Conservation (phyloP, 371 early-diverging fungal species). For the Conidiobolus incongruus region DNA sequence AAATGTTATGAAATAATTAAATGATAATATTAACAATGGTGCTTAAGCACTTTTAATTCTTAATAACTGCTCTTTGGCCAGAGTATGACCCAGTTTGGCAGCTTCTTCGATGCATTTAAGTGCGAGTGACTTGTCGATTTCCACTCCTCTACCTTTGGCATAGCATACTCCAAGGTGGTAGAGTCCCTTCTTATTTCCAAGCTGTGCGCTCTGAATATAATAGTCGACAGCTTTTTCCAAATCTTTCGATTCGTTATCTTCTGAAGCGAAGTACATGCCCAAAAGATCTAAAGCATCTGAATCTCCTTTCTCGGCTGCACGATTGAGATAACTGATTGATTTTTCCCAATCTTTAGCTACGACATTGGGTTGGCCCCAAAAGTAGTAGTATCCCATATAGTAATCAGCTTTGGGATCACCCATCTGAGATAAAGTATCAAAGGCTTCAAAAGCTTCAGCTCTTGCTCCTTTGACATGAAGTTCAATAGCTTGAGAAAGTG, state of each 20-base stretch:
- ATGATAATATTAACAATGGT: no score
- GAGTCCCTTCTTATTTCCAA: constrained; percentile 1
- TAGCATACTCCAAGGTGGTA: background rate
- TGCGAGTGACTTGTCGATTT: no score
- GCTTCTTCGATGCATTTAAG: no score
- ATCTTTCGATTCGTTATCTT: background rate
- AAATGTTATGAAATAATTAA: no score
- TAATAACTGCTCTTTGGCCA: no score
- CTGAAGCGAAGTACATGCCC: background rate
- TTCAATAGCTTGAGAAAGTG: background rate
- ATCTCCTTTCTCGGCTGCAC: background rate
- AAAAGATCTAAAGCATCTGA: constrained; percentile 2
- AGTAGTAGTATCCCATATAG: constrained; percentile 3
- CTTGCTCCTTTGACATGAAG: background rate
- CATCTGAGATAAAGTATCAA: background rate
- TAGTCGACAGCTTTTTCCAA: background rate
- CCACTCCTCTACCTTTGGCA: constrained; percentile 1
- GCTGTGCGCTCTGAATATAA: background rate
- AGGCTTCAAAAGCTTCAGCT: background rate
- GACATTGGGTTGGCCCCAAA: constrained; percentile 1
- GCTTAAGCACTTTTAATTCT: no score
- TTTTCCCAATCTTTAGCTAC: background rate
- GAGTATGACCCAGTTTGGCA: no score
- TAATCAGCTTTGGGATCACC: background rate
- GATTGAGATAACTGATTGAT: background rate